A percentile compares a stretch with the other conserved stretches of the same genome.
Evolutionary conservation across 352 stramenopile species (phyloP).

Genomic region (Aphanomyces euteiches): DNA sequence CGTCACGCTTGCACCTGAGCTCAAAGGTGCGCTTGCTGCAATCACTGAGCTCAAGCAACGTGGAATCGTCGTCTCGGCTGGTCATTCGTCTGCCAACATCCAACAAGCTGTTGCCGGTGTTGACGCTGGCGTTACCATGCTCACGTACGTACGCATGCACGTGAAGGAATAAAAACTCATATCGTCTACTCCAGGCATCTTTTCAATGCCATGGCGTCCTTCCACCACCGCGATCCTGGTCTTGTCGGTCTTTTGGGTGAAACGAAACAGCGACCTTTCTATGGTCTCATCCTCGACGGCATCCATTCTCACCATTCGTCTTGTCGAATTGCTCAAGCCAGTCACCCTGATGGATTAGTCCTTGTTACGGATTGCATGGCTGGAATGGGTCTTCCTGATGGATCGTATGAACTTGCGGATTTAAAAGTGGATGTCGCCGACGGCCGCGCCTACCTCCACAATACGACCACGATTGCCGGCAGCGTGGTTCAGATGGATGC

Average conservation of each 20-base stretch:
- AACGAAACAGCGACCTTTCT: conserved; percentile 49
- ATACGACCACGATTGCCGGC: conserved; percentile 80
- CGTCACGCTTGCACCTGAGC: conserved; percentile 84
- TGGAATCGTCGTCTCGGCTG: conserved; percentile 60
- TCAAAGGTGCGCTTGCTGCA: conserved; percentile 55
- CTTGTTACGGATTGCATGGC: conserved; percentile 82
- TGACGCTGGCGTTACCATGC: conserved; percentile 60
- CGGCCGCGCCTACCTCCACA: conserved; percentile 47
- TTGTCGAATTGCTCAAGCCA: conserved; percentile 76
- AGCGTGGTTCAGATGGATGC: conserved; percentile 80
- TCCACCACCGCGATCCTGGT: conserved; percentile 87
- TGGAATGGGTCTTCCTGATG: conserved; percentile 73
- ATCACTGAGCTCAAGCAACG: conserved; percentile 44
- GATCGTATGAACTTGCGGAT: conserved; percentile 66
- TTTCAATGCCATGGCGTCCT: conserved; percentile 90
- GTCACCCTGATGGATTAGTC: conserved; percentile 70
- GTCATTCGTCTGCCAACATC: conserved; percentile 72
- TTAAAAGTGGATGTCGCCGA: conserved; percentile 55
- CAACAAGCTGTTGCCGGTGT: conserved; percentile 66
- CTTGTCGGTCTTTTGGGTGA: conserved; percentile 81
- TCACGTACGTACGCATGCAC: conserved; percentile 50
- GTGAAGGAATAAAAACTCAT: neutral
- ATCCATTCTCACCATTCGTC: conserved; percentile 79
- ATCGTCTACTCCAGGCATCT: conserved; percentile 50
- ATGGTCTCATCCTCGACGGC: conserved; percentile 84